These are phyloP conservation scores for Carex littledalei DNA, from an alignment of 176 grass and related monocot genomes.

Conservation along the genomic window DNA sequence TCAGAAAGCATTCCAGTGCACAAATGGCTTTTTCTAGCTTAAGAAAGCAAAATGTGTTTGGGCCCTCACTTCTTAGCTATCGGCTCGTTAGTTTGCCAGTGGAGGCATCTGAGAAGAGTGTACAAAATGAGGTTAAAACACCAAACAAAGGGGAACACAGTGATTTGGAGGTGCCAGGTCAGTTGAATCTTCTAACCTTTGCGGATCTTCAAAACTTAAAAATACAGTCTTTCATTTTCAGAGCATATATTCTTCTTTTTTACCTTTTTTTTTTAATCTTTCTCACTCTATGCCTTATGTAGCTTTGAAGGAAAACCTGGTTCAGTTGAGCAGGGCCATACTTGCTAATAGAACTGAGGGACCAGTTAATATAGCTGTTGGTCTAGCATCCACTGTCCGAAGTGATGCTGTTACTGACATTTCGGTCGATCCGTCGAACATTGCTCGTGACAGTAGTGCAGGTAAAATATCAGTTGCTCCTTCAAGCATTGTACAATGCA, in stretches of 20 bases:
- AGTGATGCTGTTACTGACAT: slow-evolving; percentile 4
- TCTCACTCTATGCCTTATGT: background rate
- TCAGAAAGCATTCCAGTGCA: slow-evolving; percentile 58
- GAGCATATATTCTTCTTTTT: background rate
- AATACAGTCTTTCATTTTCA: background rate
- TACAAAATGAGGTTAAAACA: background rate
- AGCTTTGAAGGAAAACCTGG: background rate
- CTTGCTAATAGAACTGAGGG: background rate
- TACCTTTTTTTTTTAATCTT: background rate
- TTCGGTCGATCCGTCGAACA: slow-evolving; percentile 1
- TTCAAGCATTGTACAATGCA: background rate
- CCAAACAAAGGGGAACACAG: background rate
- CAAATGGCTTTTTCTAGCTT: slow-evolving; percentile 58
- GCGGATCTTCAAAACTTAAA: background rate
- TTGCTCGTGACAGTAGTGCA: background rate
- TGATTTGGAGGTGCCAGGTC: background rate
- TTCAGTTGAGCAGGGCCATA: background rate
- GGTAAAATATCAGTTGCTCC: background rate
- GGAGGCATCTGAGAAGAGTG: background rate
- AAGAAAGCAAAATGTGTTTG: slow-evolving; percentile 60
- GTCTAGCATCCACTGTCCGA: background rate
- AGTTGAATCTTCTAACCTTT: background rate
- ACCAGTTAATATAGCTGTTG: background rate
- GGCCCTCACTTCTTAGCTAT: slow-evolving; percentile 57
- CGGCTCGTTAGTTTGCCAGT: slow-evolving; percentile 36